Evolutionary conservation across 2,329 filamentous ascomycete genomes (phyloP), one percentile per base, ranked within the genome.

Genomic region (Beauveria rudraprayagi): DNA sequence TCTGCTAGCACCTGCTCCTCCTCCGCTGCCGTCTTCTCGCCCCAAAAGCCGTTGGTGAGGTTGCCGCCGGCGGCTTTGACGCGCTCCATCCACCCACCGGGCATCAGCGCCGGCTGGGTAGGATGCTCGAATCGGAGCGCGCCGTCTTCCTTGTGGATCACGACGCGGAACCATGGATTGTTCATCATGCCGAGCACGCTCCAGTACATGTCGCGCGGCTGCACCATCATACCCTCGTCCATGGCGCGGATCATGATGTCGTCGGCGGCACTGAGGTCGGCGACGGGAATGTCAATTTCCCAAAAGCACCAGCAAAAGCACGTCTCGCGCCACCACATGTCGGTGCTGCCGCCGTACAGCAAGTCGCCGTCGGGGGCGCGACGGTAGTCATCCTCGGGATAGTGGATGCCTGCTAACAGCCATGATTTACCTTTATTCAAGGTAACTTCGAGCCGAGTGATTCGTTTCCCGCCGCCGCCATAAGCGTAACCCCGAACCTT

Each of bases 141-240:
- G 26, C 40, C 48, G 0, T 78, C 80, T 63, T 92, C 86, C 61
- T 86, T 86, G 57, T 85, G 83, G 60, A 97, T 89, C 2, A 86
- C 84, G 1, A 97, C 83, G 5, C 92, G 82, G 72, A 89, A 97
- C 92, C 92, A 97, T 0, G 91, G 90, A 67, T 96, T 96, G 75
- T 96, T 96, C 92, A 97, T 96, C 92, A 97, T 97, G 0, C 92
- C 92, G 44, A 96, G 77, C 2, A 96, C 91, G 63, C 86, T 92
- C 92, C 92, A 97, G 75, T 96, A 96, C 90, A 96, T 94, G 68
- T 97, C 92, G 63, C 90, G 82, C 5, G 92, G 92, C 71, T 96
- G 91, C 0, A 90, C 78, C 73, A 89, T 90, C 84, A 96, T 88
- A 60, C 87, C 83, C 65, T 96, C 92, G 67, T 97, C 92, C 91